A percentile compares a stretch with the other conserved stretches of the same genome.
Conservation (phyloP, 768 basidiomycete species). For the Tylopilus rubrobrunneus region DNA sequence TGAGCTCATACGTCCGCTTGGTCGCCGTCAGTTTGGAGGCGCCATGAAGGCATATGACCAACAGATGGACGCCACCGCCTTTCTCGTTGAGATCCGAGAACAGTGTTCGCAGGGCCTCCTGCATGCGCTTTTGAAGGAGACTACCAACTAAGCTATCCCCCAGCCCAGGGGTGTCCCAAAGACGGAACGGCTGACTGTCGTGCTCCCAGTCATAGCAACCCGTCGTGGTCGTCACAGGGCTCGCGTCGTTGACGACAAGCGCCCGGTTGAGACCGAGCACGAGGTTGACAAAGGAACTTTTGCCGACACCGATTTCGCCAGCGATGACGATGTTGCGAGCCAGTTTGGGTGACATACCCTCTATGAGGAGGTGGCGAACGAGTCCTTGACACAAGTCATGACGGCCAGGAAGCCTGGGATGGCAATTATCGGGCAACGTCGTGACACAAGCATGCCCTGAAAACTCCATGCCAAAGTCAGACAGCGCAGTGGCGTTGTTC, state of each 20-base stretch:
- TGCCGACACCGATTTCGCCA: no score
- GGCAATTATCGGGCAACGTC: conserved; percentile 18
- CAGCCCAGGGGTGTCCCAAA: conserved; percentile 27
- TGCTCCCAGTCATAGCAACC: no score
- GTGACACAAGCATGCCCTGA: conserved; percentile 24
- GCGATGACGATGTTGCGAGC: no score
- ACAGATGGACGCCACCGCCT: conserved; percentile 24
- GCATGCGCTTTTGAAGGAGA: conserved; percentile 16
- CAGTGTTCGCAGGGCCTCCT: conserved; percentile 18
- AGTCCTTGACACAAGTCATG: conserved; percentile 14
- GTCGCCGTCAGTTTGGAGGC: conserved; percentile 12
- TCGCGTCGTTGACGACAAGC: no score
- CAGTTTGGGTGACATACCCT: conserved; percentile 5
- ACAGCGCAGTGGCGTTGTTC: conserved; percentile 27
- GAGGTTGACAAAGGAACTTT: conserved; percentile 18
- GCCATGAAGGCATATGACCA: conserved; percentile 27
- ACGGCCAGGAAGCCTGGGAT: conserved; percentile 20
- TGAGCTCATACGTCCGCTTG: conserved; percentile 17
- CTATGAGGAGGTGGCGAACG: conserved; percentile 12
- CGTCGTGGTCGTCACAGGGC: no score
- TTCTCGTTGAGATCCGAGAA: conserved; percentile 20
- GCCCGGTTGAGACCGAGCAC: neutral
- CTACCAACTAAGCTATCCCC: conserved; percentile 16
- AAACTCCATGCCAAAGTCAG: conserved; percentile 30
- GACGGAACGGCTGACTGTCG: no score